Evolutionary conservation across 2,329 filamentous ascomycete species (phyloP), one percentile per base, ranked within the genome.

Genomic region (Hysterium pulicare): DNA sequence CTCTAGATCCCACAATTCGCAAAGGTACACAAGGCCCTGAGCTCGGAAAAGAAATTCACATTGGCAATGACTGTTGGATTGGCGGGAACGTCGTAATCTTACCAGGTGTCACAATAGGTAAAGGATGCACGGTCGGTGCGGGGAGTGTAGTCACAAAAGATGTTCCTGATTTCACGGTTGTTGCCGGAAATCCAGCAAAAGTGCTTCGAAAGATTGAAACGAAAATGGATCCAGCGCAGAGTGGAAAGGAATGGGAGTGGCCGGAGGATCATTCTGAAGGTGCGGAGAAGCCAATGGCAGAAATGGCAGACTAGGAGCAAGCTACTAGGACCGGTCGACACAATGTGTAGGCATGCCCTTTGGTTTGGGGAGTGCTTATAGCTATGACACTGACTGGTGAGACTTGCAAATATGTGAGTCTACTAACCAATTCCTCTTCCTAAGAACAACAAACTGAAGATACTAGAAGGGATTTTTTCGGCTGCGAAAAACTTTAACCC

Each of bases 101-200:
- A 33, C 82, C 87, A 0, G 89, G 89, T 0, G 82, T 95, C 19
- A 90, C 78, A 1, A 84, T 95, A 50, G 89, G 90, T 0, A 74
- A 77, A 41, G 88, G 89, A 0, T 75, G 72, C 4, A 86, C 83
- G 0, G 76, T 95, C 46, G 90, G 87, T 1, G 89, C 90, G 1
- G 87, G 85, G 1, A 88, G 84, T 60, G 86, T 94, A 3, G 88
- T 95, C 19, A 93, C 87, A 2, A 93, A 84, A 69, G 74, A 84
- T 62, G 77, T 87, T n/a, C 75, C 80, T 4, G 74, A 78, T 6
- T 82, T 79, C 49, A 75, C 75, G 7, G 74, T 83, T 10, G 82
- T 81, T 1, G 83, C 73, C 15, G 84, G 84, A 1, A 87, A 86
- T 53, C 84, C 84, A 28, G 84, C 83, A 9, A 74, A 72, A 37